A percentile compares a stretch with the other conserved stretches of the same genome.
These are phyloP conservation scores for Sophora flavescens DNA, from an alignment of 306 rosid species.

Conservation along the genomic window DNA sequence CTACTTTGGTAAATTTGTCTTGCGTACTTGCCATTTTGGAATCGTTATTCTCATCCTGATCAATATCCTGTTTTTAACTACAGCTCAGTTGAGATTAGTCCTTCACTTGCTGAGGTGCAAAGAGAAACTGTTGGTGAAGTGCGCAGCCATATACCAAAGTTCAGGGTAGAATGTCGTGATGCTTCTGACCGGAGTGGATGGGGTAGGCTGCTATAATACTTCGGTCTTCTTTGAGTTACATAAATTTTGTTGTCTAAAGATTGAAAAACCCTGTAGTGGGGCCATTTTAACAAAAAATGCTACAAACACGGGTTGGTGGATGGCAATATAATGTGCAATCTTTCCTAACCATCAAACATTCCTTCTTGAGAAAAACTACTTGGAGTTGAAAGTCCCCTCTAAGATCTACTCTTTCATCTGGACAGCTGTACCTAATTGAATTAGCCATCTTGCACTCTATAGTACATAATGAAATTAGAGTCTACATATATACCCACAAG, in stretches of 20 bases:
- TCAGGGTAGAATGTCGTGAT: constrained; percentile 86
- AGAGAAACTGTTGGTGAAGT: constrained; percentile 84
- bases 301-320: constrained; percentile 19
- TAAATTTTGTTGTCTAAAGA: background rate
- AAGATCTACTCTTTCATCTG: background rate
- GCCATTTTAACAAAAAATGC: constrained; percentile 1
- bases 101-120: constrained; percentile 87
- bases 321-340: constrained; percentile 24
- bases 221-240: background rate
- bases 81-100: constrained; percentile 98
- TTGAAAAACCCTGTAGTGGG: constrained; percentile 5
- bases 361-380: constrained; percentile 32
- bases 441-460: background rate
- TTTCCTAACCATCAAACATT: constrained; percentile 15
- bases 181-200: constrained; percentile 88
- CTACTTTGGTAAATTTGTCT: constrained; percentile 10
- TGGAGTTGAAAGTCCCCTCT: constrained; percentile 1
- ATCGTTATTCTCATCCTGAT: constrained; percentile 11
- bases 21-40: background rate
- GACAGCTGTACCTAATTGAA: constrained; percentile 10
- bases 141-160: constrained; percentile 82
- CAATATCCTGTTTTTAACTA: constrained; percentile 47
- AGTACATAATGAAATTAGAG: background rate
- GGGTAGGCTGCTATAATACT: constrained; percentile 65
- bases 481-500: background rate